Conservation (phyloP, 2,329 filamentous ascomycete species). For the Exserohilum rostratum region DNA sequence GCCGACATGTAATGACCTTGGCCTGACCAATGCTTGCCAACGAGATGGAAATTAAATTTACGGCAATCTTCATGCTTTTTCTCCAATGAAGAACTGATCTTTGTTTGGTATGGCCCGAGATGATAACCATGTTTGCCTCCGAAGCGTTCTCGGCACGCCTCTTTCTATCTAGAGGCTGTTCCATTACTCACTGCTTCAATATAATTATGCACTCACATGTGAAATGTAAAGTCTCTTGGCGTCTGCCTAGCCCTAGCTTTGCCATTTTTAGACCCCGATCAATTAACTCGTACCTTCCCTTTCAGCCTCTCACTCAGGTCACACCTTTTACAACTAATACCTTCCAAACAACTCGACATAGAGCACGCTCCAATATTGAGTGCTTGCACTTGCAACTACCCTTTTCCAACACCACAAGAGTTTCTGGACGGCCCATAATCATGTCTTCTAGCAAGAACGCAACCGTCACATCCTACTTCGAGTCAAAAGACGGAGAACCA, state of each 20-base stretch:
- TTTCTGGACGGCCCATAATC: background rate
- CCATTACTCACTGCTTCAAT: background rate
- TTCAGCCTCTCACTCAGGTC: background rate
- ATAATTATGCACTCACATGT: too few species aligned
- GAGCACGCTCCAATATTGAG: background rate
- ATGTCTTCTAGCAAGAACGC: background rate
- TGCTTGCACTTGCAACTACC: background rate
- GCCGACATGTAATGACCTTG: background rate
- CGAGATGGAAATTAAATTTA: background rate
- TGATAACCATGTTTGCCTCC: background rate
- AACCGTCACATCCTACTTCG: slow-evolving; percentile 8
- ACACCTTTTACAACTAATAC: background rate
- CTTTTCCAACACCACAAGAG: background rate
- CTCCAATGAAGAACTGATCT: too few species aligned
- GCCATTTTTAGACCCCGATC: background rate
- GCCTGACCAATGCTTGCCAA: background rate
- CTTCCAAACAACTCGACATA: too few species aligned
- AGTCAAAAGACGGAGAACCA: background rate
- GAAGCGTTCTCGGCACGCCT: background rate
- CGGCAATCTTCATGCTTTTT: too few species aligned
- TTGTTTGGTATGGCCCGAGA: background rate
- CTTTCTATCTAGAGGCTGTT: background rate
- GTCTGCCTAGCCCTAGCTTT: background rate
- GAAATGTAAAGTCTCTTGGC: background rate
- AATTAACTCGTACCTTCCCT: background rate